Evolutionary conservation across 345 rosid genomes (phyloP).

Genomic region (Eucalyptus coolabah): DNA sequence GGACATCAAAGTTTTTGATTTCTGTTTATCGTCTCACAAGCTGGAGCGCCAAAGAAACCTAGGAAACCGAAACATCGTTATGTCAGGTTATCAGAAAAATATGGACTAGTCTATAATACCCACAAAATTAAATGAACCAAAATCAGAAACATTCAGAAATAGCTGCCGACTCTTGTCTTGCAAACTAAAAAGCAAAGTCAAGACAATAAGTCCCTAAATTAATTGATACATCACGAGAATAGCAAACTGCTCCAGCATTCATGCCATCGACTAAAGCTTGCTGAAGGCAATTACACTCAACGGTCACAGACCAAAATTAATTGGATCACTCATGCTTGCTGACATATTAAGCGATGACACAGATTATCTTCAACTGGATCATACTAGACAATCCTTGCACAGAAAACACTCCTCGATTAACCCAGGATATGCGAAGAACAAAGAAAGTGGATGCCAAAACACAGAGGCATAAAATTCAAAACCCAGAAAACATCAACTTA

Average conservation of each 20-base stretch:
- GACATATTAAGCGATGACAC: neutral
- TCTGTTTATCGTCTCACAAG: neutral
- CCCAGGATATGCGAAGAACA: neutral
- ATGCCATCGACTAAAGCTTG: neutral
- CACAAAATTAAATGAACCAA: neutral
- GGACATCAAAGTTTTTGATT: constrained; percentile 27
- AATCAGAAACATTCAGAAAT: neutral
- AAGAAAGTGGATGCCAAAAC: neutral
- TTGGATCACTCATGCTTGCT: neutral
- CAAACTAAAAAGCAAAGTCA: neutral
- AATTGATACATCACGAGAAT: neutral
- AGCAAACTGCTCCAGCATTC: neutral
- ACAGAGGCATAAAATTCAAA: neutral
- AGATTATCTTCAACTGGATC: neutral
- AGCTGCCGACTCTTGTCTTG: neutral
- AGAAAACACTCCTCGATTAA: neutral
- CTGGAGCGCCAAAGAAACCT: neutral
- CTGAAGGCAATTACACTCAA: neutral
- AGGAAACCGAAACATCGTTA: neutral
- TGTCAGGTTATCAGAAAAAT: neutral
- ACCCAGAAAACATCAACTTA: neutral
- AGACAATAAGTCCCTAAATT: neutral
- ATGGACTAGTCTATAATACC: neutral
- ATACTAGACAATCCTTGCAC: neutral
- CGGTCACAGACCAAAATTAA: neutral